Base-by-base conservation (phyloP, 257 asterid species). In the Primulina huaijiensis region DNA sequence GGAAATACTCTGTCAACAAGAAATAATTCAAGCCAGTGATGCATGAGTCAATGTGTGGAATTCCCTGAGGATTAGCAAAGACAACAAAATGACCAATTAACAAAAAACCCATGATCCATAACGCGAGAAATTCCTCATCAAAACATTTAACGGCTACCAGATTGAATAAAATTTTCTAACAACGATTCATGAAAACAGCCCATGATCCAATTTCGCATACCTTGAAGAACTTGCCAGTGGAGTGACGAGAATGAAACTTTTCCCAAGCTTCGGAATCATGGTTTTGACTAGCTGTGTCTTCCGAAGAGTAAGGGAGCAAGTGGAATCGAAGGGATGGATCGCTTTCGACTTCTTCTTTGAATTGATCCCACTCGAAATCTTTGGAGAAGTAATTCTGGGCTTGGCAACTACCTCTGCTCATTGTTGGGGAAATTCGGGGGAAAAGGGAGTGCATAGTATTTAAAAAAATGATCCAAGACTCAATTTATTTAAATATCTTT, bases 161-260 rank as follows among this genome's bases (percentile, higher is more conserved):
- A 27, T 27, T 27, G 30, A 27, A 0, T 0, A 21, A 27, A 27
- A 27, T 27, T 0, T 27, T 27, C 30, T 27, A 27, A 27, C 3
- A 8, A 6, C 40, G 17, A 31, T 7, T 61, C 65, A 19, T 11
- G 8, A 53, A 23, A 1, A 61, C 7, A 12, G 20, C 11, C 10
- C 19, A 40, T 16, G 20, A 57, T 23, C 31, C 35, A 6, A 25
- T 27, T 11, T 43, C 12, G 19, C 1, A 55, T 63, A 89, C 96
- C 95, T 89, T 89, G 85, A 88, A 92, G 90, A 89, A 92, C 78
- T 86, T 92, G 7, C 98, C 98, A 57, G 96, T 83, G 63, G 92
- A 86, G 74, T 92, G 96, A 63, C 86, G 88, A 74, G 90, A 71
- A 65, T 92, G 98, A 65, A 92, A 89, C 7, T 82, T 61, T 74